Percentiles rank a stretch among this genome's conserved stretches.
phyloP scores from a whole-genome alignment of 306 rosid genomes.

The Cucurbita pepo region DNA sequence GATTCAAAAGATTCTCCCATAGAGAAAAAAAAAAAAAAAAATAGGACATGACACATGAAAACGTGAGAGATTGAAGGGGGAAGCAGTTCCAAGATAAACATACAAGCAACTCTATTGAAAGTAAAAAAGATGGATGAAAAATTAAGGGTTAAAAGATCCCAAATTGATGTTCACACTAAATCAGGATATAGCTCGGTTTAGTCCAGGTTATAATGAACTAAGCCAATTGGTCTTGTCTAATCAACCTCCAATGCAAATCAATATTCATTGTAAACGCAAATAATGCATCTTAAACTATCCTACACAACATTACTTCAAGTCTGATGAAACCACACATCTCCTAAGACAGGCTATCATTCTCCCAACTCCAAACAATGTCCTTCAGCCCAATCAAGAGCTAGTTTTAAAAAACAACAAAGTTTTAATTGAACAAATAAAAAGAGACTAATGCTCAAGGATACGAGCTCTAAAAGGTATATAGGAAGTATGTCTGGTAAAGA shows the following conservation, averaged over 20 bases:
- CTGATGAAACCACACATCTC: neutral
- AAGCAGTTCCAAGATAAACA: neutral
- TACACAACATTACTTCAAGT: neutral
- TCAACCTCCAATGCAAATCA: neutral
- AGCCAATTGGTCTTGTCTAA: no score
- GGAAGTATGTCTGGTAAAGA: neutral
- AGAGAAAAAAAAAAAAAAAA: neutral
- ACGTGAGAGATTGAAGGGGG: neutral
- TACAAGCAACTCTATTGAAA: neutral
- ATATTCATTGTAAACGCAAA: neutral
- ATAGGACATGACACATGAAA: neutral
- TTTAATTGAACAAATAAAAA: neutral
- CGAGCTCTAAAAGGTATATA: no score
- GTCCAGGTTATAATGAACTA: no score
- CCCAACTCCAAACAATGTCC: neutral
- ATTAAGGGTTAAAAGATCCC: neutral
- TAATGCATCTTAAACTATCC: neutral
- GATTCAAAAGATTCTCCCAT: conserved; percentile 2
- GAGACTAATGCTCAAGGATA: neutral
- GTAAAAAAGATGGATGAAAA: neutral
- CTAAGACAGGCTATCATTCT: neutral
- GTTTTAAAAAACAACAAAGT: no score
- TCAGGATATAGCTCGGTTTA: no score
- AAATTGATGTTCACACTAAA: no score
- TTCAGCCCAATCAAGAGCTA: neutral